Evolutionary conservation across 2,329 filamentous ascomycete species (phyloP).

Genomic region (Aspergillus calidoustus): DNA sequence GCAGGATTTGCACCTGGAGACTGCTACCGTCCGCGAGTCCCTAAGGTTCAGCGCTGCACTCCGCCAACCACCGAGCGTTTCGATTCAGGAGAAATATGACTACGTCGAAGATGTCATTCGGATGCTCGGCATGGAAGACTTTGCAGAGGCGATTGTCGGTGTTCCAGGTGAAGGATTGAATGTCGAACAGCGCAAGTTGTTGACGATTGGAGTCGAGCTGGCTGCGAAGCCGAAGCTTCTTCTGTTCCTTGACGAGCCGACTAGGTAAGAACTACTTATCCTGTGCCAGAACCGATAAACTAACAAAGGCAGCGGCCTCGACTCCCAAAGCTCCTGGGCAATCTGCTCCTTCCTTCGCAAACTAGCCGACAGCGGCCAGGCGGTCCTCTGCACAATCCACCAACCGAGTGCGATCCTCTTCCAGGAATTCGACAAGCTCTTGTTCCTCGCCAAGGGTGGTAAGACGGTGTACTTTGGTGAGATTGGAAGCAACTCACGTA

Average conservation of each 20-base stretch:
- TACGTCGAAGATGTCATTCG: slow-evolving; percentile 78
- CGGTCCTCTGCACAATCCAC: slow-evolving; percentile 95
- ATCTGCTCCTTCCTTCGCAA: slow-evolving; percentile 87
- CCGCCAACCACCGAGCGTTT: slow-evolving; percentile 74
- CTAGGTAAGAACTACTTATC: slow-evolving; percentile 62
- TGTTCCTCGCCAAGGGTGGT: slow-evolving; percentile 66
- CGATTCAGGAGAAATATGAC: slow-evolving; percentile 74
- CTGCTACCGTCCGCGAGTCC: slow-evolving; percentile 84
- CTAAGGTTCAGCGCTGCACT: slow-evolving; percentile 85
- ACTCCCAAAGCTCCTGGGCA: slow-evolving; percentile 90
- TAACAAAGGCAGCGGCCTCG: slow-evolving; percentile 62
- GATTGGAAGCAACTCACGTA: slow-evolving; percentile 62
- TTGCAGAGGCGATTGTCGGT: slow-evolving; percentile 84
- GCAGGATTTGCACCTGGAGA: slow-evolving; percentile 84
- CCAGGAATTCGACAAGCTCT: slow-evolving; percentile 73
- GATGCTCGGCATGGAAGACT: slow-evolving; percentile 67
- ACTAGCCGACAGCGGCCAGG: slow-evolving; percentile 83
- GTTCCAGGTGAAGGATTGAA: slow-evolving; percentile 81
- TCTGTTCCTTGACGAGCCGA: slow-evolving; percentile 76
- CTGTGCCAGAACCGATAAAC: neutral
- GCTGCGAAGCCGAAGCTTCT: slow-evolving; percentile 87
- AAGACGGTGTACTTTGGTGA: slow-evolving; percentile 71
- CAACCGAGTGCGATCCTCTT: slow-evolving; percentile 93
- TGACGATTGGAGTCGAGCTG: slow-evolving; percentile 92
- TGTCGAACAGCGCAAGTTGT: slow-evolving; percentile 69